A percentile compares a stretch with the other conserved stretches of the same genome.
Evolutionary conservation across 148 eudicot species (phyloP).

Genomic region (Vaccinium corymbosum): DNA sequence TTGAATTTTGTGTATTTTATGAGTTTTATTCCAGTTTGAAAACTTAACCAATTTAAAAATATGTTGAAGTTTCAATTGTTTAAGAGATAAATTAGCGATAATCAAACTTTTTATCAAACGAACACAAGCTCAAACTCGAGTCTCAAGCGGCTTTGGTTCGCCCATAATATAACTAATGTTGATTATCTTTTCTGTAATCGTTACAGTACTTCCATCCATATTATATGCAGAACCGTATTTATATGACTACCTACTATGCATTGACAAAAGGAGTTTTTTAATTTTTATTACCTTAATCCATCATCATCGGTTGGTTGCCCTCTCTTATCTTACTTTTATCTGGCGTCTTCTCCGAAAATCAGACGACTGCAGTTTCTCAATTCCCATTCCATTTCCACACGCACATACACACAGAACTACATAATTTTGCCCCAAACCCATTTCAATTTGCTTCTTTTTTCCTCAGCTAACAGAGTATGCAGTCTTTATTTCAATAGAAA

Average conservation of each 20-base stretch:
- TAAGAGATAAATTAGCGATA: too few relatives aligned
- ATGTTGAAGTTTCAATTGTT: too few relatives aligned
- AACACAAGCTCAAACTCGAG: neutral
- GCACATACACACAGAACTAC: neutral
- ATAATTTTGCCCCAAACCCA: neutral
- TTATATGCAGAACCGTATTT: too few relatives aligned
- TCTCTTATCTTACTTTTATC: neutral
- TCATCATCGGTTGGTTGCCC: neutral
- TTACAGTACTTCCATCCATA: too few relatives aligned
- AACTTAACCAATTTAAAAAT: too few relatives aligned
- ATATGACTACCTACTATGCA: neutral
- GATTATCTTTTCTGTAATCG: too few relatives aligned
- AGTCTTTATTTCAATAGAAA: neutral
- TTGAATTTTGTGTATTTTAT: too few relatives aligned
- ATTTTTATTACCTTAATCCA: neutral
- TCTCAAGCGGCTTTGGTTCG: too few relatives aligned
- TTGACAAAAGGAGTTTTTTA: neutral
- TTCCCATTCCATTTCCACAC: neutral
- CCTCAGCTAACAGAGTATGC: neutral
- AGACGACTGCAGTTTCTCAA: neutral
- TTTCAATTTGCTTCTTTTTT: neutral
- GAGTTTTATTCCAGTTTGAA: too few relatives aligned
- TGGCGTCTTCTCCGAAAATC: slow-evolving; percentile 7
- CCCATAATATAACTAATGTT: too few relatives aligned
- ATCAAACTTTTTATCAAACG: too few relatives aligned